Base-by-base conservation (phyloP, 306 rosid genomes). In the Prinsepia uniflora region DNA sequence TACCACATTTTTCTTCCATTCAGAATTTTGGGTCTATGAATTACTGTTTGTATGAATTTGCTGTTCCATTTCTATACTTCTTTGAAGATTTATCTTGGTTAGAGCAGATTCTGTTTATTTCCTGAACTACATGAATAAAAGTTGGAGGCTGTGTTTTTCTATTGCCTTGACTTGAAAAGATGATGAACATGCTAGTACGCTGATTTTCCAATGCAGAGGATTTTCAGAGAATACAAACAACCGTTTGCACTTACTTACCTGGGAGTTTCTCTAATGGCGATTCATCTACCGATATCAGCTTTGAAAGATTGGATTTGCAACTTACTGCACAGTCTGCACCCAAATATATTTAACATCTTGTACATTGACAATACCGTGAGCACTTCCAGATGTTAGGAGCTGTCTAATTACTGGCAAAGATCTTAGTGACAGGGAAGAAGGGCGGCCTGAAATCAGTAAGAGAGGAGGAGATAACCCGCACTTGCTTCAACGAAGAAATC, bases 221-320 rank as follows among this genome's bases (percentile, higher is more conserved):
- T 88, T 76, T 90, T 90, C 67, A 15, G 40, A 5, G 88, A 86
- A 78, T 88, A 86, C 75, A 86, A 78, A 67, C 91, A 84, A 46
- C 96, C 94, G 7, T 90, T 90, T 83, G 86, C 90, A 53, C 78
- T 90, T 63, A 84, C 92, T 55, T 90, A 84, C 75, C 71, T 90
- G 57, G 89, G 94, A 47, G 82, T 80, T 66, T 90, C 92, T 64
- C 77, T 90, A 63, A 79, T 88, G 94, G 79, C 54, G 67, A 48
- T 90, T 48, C 80, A 84, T 77, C 78, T 90, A 63, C 94, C 91
- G 0, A 9, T 88, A 65, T 81, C 92, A 58, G 75, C 81, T 67
- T 44, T 88, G 52, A 88, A 68, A 77, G 82, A 84, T 55, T 81
- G 86, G 83, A 30, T 88, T 14, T 80, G 61, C 79, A 70, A 71